Conservation (phyloP, 441 rosid genomes). For the Populus hybrid region DNA sequence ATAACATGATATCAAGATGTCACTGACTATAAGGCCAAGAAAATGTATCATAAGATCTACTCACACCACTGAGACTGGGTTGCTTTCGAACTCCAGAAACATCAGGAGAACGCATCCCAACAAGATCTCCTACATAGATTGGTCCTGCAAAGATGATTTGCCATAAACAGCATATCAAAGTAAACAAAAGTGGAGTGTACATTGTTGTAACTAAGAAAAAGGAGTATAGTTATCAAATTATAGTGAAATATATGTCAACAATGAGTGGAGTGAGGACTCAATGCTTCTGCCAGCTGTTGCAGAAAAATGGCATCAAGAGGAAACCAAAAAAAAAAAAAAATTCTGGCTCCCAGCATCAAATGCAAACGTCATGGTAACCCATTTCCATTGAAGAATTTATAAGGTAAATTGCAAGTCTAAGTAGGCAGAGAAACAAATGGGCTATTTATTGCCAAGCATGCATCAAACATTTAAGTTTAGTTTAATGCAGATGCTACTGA, state of each 20-base stretch:
- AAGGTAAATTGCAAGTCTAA: slow-evolving; percentile 4
- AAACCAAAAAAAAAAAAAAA: not conserved
- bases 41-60: slow-evolving; percentile 33
- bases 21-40: not conserved
- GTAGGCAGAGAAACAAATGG: not conserved
- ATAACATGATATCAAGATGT: not conserved
- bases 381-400: not conserved
- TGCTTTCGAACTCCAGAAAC: slow-evolving; percentile 43
- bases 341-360: not conserved
- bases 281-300: not conserved
- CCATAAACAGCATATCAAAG: slow-evolving; percentile 4
- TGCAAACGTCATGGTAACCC: not conserved
- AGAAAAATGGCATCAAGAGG: not conserved
- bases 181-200: not conserved
- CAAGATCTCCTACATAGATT: slow-evolving; percentile 53
- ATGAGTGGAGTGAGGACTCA: not conserved
- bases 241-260: not conserved
- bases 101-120: slow-evolving; percentile 42
- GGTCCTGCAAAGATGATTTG: slow-evolving; percentile 47
- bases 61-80: slow-evolving; percentile 38
- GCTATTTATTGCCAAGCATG: not conserved
- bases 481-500: not conserved
- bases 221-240: not conserved
- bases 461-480: not conserved
- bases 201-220: slow-evolving; percentile 1